These are phyloP conservation scores for Aspergillus ochraceus DNA, from an alignment of 2,329 filamentous ascomycete species.

Conservation along the genomic window DNA sequence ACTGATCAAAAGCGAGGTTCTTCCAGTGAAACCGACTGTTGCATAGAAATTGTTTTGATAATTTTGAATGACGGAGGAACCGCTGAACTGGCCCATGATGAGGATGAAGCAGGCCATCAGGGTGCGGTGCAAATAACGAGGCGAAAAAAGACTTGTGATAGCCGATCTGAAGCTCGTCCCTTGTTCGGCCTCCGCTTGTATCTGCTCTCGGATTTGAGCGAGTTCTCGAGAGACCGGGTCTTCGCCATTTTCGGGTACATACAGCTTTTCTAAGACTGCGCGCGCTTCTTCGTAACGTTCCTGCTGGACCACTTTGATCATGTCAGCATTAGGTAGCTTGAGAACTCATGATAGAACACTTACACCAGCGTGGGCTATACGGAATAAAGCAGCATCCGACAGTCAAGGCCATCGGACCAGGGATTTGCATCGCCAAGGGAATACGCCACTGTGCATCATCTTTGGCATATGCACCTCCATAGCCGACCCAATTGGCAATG, in stretches of 20 bases:
- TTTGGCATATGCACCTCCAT: constrained; percentile 21
- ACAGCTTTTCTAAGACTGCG: constrained; percentile 3
- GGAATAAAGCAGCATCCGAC: constrained; percentile 19
- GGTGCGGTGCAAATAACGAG: constrained; percentile 29
- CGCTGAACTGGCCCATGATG: constrained; percentile 35
- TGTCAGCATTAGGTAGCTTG: background rate
- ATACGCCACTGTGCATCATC: constrained; percentile 18
- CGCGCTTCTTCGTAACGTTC: constrained; percentile 13
- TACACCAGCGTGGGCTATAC: constrained; percentile 17
- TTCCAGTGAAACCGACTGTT: constrained; percentile 33
- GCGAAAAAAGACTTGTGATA: constrained; percentile 13
- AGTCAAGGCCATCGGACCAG: constrained; percentile 11
- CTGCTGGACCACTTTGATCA: constrained; percentile 7
- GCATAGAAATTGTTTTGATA: constrained; percentile 40
- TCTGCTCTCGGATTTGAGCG: constrained; percentile 14
- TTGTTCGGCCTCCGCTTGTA: constrained; percentile 10
- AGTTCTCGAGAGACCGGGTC: constrained; percentile 9
- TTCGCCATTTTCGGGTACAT: background rate
- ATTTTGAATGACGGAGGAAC: constrained; percentile 39
- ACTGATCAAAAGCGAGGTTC: constrained; percentile 34
- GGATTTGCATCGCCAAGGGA: constrained; percentile 19
- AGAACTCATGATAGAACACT: background rate
- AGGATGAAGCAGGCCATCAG: constrained; percentile 35
- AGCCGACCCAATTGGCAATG: constrained; percentile 44
- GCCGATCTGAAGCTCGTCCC: constrained; percentile 9